Evolutionary conservation across 108 stramenopile genomes (phyloP).

Genomic region (Stephanodiscus triporus): DNA sequence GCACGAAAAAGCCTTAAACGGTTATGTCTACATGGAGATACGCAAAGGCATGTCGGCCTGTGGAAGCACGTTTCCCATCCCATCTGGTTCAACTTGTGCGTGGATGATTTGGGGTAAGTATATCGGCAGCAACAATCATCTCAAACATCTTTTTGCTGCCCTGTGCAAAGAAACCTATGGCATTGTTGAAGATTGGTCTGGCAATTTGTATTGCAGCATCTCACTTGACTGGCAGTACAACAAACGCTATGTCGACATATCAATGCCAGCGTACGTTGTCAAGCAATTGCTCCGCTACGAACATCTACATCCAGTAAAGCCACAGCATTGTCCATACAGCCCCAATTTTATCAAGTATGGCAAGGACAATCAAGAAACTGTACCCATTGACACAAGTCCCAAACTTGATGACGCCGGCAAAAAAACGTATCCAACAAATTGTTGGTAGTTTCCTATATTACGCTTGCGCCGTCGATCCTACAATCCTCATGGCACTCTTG

Average conservation of each 20-base stretch:
- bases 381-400: background rate
- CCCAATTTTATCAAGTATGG: slow-evolving; percentile 32
- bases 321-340: slow-evolving; percentile 39
- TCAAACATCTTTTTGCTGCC: slow-evolving; percentile 32
- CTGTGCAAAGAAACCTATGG: slow-evolving; percentile 23
- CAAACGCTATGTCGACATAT: background rate
- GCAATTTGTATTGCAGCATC: slow-evolving; percentile 36
- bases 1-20: background rate
- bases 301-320: slow-evolving; percentile 34
- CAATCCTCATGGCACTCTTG: background rate
- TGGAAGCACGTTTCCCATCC: slow-evolving; percentile 27
- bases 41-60: slow-evolving; percentile 48
- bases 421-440: no score
- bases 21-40: slow-evolving; percentile 16
- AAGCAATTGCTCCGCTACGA: slow-evolving; percentile 28
- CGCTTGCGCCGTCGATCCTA: no score
- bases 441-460: no score
- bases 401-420: no score
- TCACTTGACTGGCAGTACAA: slow-evolving; percentile 48
- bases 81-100: slow-evolving; percentile 46
- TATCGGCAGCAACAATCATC: slow-evolving; percentile 23
- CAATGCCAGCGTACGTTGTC: slow-evolving; percentile 31
- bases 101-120: slow-evolving; percentile 64
- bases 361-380: background rate
- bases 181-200: slow-evolving; percentile 32